A percentile compares a stretch with the other conserved stretches of the same genome.
phyloP scores from a whole-genome alignment of 495 filamentous ascomycete species.

The Podospora australis region DNA sequence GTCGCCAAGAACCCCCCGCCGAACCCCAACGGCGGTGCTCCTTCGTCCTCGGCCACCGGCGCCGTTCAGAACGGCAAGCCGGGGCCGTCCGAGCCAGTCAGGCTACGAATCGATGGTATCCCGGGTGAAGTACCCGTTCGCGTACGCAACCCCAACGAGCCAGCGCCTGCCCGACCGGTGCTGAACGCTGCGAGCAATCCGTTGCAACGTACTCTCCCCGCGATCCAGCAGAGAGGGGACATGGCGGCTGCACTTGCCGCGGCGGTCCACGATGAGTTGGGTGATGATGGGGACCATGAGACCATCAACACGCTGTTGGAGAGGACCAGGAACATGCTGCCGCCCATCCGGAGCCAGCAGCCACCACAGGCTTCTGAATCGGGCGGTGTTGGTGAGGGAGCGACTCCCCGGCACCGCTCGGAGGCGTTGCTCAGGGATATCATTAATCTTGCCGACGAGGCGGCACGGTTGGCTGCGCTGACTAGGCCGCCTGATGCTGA shows the following conservation, averaged over 20 bases:
- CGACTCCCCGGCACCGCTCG: slow-evolving; percentile 21
- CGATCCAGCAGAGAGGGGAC: neutral
- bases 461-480: slow-evolving; percentile 24
- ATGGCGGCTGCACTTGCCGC: neutral
- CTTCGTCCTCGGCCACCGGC: too few species aligned
- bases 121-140: slow-evolving; percentile 40
- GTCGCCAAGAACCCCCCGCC: slow-evolving; percentile 27
- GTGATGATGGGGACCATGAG: neutral
- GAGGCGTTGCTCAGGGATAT: slow-evolving; percentile 39
- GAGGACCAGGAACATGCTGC: slow-evolving; percentile 15
- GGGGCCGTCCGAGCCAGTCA: slow-evolving; percentile 19
- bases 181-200: neutral
- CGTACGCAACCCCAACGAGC: slow-evolving; percentile 20
- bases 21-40: slow-evolving; percentile 14
- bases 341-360: slow-evolving; percentile 12
- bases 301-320: neutral
- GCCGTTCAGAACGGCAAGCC: neutral
- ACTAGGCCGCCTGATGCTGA: slow-evolving; percentile 14
- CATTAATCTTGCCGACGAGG: slow-evolving; percentile 34
- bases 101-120: slow-evolving; percentile 42
- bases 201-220: neutral
- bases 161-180: neutral
- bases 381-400: neutral
- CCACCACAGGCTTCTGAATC: neutral
- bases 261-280: neutral